phyloP scores from a whole-genome alignment of 495 filamentous ascomycete species.

The Schizothecium vesticola region DNA sequence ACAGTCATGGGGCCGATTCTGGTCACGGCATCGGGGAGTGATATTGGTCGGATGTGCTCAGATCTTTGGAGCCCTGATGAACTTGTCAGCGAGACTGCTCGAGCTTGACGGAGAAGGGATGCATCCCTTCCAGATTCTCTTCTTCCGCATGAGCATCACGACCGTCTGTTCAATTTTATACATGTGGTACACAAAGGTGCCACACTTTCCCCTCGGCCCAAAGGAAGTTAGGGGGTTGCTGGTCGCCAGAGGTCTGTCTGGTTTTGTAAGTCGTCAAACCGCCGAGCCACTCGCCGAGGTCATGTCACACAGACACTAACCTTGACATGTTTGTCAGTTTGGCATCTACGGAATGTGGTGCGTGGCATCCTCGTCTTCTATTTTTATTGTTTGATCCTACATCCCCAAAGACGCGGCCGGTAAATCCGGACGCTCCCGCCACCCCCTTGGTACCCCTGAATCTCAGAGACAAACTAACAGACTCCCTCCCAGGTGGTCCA shows the following conservation, averaged over 20 bases:
- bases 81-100: constrained; percentile 71
- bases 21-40: constrained; percentile 63
- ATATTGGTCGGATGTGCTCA: constrained; percentile 70
- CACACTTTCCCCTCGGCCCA: constrained; percentile 65
- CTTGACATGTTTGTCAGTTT: constrained; percentile 34
- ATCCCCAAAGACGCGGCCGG: neutral
- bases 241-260: constrained; percentile 61
- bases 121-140: constrained; percentile 87
- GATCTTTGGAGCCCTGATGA: constrained; percentile 86
- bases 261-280: constrained; percentile 48
- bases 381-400: neutral
- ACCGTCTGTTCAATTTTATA: constrained; percentile 60
- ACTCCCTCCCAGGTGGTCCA: constrained; percentile 39
- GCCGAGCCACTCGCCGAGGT: neutral
- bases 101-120: constrained; percentile 69
- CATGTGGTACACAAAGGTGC: constrained; percentile 65
- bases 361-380: neutral
- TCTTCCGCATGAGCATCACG: constrained; percentile 79
- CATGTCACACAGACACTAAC: neutral
- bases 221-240: constrained; percentile 61
- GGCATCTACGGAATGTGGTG: constrained; percentile 60
- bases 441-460: neutral
- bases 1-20: constrained; percentile 16
- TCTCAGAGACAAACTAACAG: neutral
- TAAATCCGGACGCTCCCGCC: neutral